These are phyloP conservation scores for Madurella fahalii DNA, from an alignment of 2,329 filamentous ascomycete genomes.

Conservation along the genomic window DNA sequence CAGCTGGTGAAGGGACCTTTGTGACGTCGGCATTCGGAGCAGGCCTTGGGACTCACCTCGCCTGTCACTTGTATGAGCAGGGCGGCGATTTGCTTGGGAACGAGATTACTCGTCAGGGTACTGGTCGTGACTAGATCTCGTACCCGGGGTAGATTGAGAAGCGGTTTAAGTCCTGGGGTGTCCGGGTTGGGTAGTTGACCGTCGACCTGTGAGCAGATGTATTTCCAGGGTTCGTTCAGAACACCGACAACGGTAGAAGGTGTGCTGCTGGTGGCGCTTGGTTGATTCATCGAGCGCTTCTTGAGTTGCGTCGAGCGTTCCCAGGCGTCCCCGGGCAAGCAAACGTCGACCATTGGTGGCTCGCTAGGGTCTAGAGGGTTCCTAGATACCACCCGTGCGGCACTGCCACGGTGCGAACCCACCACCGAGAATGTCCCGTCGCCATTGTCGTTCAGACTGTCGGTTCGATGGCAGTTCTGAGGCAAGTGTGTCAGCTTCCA, in stretches of 20 bases:
- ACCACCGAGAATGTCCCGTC: constrained; percentile 23
- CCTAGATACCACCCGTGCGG: constrained; percentile 11
- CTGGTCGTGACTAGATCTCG: constrained; percentile 1
- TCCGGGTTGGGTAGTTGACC: not conserved
- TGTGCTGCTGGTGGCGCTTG: not conserved
- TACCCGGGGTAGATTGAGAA: constrained; percentile 6
- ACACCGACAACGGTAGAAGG: not conserved
- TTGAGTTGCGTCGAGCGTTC: not conserved
- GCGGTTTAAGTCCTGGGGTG: not conserved
- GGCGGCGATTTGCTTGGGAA: not conserved
- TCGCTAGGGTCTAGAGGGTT: constrained; percentile 9
- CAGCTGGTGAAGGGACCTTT: constrained; percentile 6
- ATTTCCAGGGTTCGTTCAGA: constrained; percentile 4
- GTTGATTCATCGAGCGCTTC: no score
- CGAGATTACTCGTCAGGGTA: not conserved
- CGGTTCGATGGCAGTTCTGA: not conserved
- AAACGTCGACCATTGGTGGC: not conserved
- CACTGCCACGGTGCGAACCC: not conserved
- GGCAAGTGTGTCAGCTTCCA: not conserved
- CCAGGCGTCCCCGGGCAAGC: not conserved
- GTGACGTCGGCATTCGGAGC: constrained; percentile 16
- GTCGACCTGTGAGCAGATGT: constrained; percentile 4
- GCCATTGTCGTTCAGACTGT: constrained; percentile 19
- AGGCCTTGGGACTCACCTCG: constrained; percentile 5
- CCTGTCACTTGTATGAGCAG: constrained; percentile 17